A percentile compares a stretch with the other conserved stretches of the same genome.
phyloP scores from a whole-genome alignment of 768 basidiomycete genomes.

The Coprinellus aureogranulatus region DNA sequence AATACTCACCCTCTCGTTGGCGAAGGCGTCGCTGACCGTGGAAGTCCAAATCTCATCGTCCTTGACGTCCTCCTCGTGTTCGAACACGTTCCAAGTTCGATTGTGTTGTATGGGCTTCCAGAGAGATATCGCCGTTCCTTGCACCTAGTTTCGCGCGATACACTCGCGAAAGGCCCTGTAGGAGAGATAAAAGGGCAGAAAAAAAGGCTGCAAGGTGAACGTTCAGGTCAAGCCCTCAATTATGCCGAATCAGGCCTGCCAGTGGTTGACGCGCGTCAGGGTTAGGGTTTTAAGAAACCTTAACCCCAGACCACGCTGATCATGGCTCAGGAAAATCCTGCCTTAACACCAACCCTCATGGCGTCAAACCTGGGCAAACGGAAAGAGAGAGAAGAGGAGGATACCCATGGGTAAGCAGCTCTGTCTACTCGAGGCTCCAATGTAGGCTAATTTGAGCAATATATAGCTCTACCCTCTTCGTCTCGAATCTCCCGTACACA shows the following conservation, averaged over 20 bases:
- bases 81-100: neutral
- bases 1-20: neutral
- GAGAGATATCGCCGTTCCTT: too few species aligned
- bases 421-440: neutral
- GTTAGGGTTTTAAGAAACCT: too few species aligned
- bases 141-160: too few species aligned
- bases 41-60: neutral
- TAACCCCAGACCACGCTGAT: too few species aligned
- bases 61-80: neutral
- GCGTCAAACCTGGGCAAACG: neutral
- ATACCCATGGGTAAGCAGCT: neutral
- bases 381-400: neutral
- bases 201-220: too few species aligned
- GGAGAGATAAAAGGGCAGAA: too few species aligned
- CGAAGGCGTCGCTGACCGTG: neutral
- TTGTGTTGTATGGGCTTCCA: too few species aligned
- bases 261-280: too few species aligned
- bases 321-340: too few species aligned
- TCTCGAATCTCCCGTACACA: conserved; percentile 88
- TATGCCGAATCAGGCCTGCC: too few species aligned
- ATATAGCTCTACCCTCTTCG: conserved; percentile 81
- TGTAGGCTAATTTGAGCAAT: neutral
- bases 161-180: too few species aligned
- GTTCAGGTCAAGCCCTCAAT: too few species aligned
- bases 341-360: neutral